phyloP scores from a whole-genome alignment of 768 basidiomycete genomes.

The Omphalotus guepiniiformis region DNA sequence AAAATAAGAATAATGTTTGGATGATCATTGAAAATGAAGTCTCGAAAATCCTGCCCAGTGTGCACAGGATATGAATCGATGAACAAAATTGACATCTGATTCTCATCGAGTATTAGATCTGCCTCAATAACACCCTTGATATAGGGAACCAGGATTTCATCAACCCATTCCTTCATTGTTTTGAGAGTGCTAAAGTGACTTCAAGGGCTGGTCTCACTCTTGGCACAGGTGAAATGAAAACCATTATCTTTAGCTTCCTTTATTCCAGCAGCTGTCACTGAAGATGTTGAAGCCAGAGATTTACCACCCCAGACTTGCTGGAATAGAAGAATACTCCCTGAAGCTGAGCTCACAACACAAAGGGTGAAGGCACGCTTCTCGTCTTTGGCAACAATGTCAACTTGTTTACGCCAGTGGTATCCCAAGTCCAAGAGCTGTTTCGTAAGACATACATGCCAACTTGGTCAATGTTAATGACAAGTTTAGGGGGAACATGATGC shows the following conservation, averaged over 20 bases:
- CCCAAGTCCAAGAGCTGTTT: conserved; percentile 6
- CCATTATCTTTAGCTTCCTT: conserved; percentile 5
- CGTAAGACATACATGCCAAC: conserved; percentile 9
- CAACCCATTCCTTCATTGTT: conserved; percentile 21
- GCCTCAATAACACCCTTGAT: conserved; percentile 8
- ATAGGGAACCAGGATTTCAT: conserved; percentile 13
- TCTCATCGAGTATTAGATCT: conserved; percentile 1
- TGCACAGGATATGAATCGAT: conserved; percentile 22
- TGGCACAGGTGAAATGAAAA: conserved; percentile 19
- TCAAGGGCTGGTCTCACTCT: conserved; percentile 15
- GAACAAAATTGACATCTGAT: conserved; percentile 14
- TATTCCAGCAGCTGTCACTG: conserved; percentile 8
- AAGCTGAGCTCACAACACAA: conserved; percentile 17
- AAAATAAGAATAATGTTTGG: conserved; percentile 14
- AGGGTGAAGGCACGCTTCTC: conserved; percentile 22
- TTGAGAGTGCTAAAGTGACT: conserved; percentile 24
- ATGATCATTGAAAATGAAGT: conserved; percentile 5
- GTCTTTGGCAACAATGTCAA: conserved; percentile 15
- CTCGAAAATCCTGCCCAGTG: conserved; percentile 12
- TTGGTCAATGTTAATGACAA: conserved; percentile 14
- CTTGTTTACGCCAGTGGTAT: conserved; percentile 12
- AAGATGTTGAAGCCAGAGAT: conserved; percentile 14
- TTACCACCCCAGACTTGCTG: conserved; percentile 25
- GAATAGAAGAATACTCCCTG: conserved; percentile 25
- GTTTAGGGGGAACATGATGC: conserved; percentile 12